A percentile compares a stretch with the other conserved stretches of the same genome.
Conservation (phyloP, 306 rosid genomes). For the Quercus gilva region DNA sequence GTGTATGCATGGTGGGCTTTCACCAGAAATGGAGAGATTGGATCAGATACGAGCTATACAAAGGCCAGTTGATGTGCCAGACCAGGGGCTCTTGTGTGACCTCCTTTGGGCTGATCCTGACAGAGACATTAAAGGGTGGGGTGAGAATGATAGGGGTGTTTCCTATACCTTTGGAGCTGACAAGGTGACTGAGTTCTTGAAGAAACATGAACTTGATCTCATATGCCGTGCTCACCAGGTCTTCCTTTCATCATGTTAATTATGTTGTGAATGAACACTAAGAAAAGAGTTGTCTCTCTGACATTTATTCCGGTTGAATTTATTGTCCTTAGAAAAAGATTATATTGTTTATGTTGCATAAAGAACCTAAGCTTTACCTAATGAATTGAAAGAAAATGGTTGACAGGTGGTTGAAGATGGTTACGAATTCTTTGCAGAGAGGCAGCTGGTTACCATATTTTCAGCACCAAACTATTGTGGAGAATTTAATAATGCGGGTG, state of each 20-base stretch:
- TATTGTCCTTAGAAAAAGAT: no score
- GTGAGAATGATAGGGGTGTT: conserved; percentile 89
- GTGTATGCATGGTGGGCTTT: conserved; percentile 93
- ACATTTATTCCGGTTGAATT: no score
- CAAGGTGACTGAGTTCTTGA: conserved; percentile 70
- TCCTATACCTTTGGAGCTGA: conserved; percentile 88
- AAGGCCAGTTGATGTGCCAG: conserved; percentile 87
- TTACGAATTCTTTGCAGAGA: conserved; percentile 85
- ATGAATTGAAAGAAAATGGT: background rate
- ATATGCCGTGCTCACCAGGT: conserved; percentile 92
- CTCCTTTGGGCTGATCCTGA: conserved; percentile 94
- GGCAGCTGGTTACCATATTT: conserved; percentile 80
- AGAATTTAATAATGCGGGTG: conserved; percentile 93
- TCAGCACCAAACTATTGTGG: conserved; percentile 97
- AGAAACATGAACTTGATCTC: conserved; percentile 80
- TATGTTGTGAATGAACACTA: background rate
- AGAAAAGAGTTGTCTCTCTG: no score
- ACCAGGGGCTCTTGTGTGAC: conserved; percentile 84
- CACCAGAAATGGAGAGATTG: conserved; percentile 67
- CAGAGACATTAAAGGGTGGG: conserved; percentile 71
- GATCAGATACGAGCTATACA: conserved; percentile 60
- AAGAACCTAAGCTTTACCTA: background rate
- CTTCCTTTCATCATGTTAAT: background rate
- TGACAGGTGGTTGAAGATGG: conserved; percentile 90
- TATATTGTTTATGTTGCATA: no score